phyloP scores from a whole-genome alignment of 176 grass and related monocot genomes.

The Elaeis guineensis region DNA sequence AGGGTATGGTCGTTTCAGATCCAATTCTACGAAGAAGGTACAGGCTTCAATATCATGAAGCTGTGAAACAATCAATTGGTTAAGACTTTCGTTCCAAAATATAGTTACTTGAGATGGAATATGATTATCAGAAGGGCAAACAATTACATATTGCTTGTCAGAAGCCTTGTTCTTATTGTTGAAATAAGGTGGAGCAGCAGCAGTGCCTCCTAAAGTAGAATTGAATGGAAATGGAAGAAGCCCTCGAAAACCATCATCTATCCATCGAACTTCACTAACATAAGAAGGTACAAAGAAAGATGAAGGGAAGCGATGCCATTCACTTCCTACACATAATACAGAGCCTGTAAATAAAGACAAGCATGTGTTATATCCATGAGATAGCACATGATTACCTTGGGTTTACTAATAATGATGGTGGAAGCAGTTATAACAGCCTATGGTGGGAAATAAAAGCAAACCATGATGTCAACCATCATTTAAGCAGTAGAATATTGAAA shows the following conservation, averaged over 20 bases:
- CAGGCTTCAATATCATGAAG: constrained; percentile 60
- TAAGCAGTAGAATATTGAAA: no score
- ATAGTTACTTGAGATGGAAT: constrained; percentile 1
- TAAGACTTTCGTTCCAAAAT: no score
- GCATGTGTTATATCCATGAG: not conserved
- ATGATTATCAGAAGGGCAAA: not conserved
- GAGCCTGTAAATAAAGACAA: constrained; percentile 40
- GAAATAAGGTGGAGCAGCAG: constrained; percentile 76
- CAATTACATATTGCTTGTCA: constrained; percentile 72
- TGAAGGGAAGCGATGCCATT: constrained; percentile 95
- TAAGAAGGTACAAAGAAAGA: constrained; percentile 86
- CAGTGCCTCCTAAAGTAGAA: constrained; percentile 77
- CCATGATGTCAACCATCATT: no score
- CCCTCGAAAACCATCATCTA: constrained; percentile 90
- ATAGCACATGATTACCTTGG: no score
- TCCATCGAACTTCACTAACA: constrained; percentile 84
- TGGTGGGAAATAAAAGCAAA: no score
- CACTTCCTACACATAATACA: constrained; percentile 78
- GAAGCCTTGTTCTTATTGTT: constrained; percentile 84
- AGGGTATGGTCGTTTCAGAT: constrained; percentile 69
- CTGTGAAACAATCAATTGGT: constrained; percentile 22
- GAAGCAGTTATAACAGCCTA: no score
- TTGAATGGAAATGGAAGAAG: constrained; percentile 95
- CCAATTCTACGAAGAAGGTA: constrained; percentile 73
- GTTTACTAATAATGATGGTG: no score